Conservation (phyloP, 345 rosid species). For the Pugionium dolabratum region DNA sequence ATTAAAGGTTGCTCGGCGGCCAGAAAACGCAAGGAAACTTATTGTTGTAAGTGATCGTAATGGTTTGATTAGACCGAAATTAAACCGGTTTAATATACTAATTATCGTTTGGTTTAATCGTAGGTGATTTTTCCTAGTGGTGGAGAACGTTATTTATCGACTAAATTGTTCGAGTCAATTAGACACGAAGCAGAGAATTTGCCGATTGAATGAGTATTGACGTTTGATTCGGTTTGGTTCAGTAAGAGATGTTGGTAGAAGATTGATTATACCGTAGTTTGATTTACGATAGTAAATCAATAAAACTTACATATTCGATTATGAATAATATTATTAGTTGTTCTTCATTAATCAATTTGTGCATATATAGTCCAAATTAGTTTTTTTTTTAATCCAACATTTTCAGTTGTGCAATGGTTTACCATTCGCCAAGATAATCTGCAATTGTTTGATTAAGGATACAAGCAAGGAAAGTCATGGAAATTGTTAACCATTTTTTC, state of each 20-base stretch:
- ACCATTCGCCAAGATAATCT: too few species aligned
- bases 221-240: conserved; percentile 10
- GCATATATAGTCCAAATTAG: too few species aligned
- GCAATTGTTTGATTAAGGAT: too few species aligned
- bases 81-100: not conserved
- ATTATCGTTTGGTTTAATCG: not conserved
- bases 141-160: conserved; percentile 72
- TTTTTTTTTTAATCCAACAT: too few species aligned
- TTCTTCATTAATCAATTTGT: conserved; percentile 10
- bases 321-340: conserved; percentile 17
- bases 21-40: conserved; percentile 65
- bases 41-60: conserved; percentile 35
- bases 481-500: too few species aligned
- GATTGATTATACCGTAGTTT: not conserved
- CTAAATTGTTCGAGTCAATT: conserved; percentile 54
- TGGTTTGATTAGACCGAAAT: not conserved
- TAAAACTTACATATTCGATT: not conserved
- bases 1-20: conserved; percentile 53
- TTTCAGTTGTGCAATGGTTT: too few species aligned
- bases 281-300: not conserved
- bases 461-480: too few species aligned
- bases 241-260: conserved; percentile 9
- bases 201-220: conserved; percentile 28
- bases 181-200: conserved; percentile 60
- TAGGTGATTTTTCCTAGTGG: conserved; percentile 75